phyloP scores from a whole-genome alignment of 768 basidiomycete genomes.

The Strobilomyces echinocephalus region DNA sequence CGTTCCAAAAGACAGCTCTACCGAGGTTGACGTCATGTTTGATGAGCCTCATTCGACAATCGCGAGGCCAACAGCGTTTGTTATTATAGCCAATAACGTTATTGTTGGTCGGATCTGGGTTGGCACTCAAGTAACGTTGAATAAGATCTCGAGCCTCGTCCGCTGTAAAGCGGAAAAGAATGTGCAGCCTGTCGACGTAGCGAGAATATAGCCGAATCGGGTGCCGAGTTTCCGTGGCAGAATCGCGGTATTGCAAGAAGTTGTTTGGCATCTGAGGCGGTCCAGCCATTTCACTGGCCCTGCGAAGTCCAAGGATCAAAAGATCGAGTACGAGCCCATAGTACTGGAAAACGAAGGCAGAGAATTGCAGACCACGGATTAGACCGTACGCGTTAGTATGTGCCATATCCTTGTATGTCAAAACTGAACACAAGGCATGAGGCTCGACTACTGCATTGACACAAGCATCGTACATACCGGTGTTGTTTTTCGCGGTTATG shows the following conservation, averaged over 20 bases:
- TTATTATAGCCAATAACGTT: conserved; percentile 99
- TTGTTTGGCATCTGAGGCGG: conserved; percentile 97
- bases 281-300: conserved; percentile 98
- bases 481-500: conserved; percentile 99
- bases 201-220: conserved; percentile 98
- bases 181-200: conserved; percentile 91
- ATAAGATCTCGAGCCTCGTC: conserved; percentile 97
- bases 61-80: conserved; percentile 98
- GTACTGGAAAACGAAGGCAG: conserved; percentile 98
- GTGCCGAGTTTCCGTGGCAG: conserved; percentile 90
- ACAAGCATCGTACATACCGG: conserved; percentile 37
- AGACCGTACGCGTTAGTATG: conserved; percentile 97
- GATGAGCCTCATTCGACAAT: conserved; percentile 98
- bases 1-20: conserved; percentile 98
- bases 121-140: conserved; percentile 94
- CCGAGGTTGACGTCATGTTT: conserved; percentile 99
- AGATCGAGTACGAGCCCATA: conserved; percentile 95
- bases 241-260: conserved; percentile 96
- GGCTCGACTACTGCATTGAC: not conserved
- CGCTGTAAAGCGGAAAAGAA: conserved; percentile 95
- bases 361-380: conserved; percentile 97
- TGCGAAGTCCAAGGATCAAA: conserved; percentile 92
- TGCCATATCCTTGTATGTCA: conserved; percentile 98
- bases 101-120: conserved; percentile 98
- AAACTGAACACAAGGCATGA: conserved; percentile 33